A percentile compares a stretch with the other conserved stretches of the same genome.
These are phyloP conservation scores for Pleurotus tuber-regium DNA, from an alignment of 768 basidiomycete species.

Conservation along the genomic window DNA sequence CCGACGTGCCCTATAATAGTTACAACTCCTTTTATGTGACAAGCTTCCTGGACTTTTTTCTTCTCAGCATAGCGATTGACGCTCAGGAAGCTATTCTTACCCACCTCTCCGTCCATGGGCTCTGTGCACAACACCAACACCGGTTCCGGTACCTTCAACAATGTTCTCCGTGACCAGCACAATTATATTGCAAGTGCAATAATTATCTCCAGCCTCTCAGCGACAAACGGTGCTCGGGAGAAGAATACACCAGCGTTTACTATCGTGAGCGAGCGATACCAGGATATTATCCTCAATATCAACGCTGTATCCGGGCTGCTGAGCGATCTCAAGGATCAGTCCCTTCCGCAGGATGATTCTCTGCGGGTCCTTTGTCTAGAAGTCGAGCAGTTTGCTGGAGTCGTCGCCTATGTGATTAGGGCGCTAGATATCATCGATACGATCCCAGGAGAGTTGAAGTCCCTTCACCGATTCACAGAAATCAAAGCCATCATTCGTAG, in stretches of 20 bases:
- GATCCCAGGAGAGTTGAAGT: background rate
- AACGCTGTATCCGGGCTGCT: background rate
- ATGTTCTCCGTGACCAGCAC: background rate
- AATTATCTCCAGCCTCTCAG: background rate
- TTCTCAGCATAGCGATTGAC: no score
- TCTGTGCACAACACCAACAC: background rate
- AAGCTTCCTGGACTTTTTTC: no score
- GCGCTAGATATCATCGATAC: conserved; percentile 1
- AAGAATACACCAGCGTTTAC: background rate
- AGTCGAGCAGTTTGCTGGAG: background rate
- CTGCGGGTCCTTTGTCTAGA: background rate
- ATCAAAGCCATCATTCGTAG: background rate
- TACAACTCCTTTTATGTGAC: no score
- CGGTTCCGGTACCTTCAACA: background rate
- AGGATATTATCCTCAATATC: background rate
- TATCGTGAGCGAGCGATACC: background rate
- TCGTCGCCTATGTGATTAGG: background rate
- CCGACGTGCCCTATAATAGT: no score
- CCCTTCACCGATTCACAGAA: background rate
- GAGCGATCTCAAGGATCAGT: background rate
- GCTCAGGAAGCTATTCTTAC: no score
- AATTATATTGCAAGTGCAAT: background rate
- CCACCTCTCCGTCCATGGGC: no score
- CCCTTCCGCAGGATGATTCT: background rate
- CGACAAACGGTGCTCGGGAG: background rate